Conservation (phyloP, 164 flowering plant genomes). For the Vitis riparia region DNA sequence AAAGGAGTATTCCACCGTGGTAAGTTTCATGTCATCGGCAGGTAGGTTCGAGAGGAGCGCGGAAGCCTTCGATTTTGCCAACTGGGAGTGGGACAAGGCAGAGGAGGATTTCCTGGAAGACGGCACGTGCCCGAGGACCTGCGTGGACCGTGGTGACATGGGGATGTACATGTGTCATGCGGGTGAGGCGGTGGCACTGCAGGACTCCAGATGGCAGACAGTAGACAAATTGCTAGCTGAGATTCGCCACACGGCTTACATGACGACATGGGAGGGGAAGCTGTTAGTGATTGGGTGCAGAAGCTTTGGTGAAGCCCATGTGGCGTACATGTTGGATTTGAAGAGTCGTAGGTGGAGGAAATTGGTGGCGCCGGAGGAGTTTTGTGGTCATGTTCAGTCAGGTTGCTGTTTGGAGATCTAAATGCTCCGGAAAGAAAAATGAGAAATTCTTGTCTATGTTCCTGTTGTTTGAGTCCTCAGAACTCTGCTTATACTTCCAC, state of each 20-base stretch:
- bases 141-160: constrained; percentile 24
- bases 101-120: constrained; percentile 24
- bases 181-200: constrained; percentile 21
- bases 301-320: constrained; percentile 27
- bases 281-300: constrained; percentile 49
- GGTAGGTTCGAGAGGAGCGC: constrained; percentile 52
- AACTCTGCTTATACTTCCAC: too few relatives aligned
- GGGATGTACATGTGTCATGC: constrained; percentile 22
- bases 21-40: constrained; percentile 60
- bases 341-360: constrained; percentile 38
- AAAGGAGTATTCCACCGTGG: constrained; percentile 50
- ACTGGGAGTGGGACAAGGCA: constrained; percentile 35
- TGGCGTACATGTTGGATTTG: constrained; percentile 34
- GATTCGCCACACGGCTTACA: constrained; percentile 14
- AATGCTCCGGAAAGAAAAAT: neutral
- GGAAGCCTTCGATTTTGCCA: constrained; percentile 37
- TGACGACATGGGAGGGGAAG: constrained; percentile 34
- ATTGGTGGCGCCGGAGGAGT: constrained; percentile 31
- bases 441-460: too few relatives aligned
- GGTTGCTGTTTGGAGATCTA: constrained; percentile 56
- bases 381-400: constrained; percentile 52
- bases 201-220: constrained; percentile 33
- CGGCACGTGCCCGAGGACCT: constrained; percentile 35
- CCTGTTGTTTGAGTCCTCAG: too few relatives aligned
- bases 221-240: constrained; percentile 42